phyloP scores from a whole-genome alignment of 805 yeast genomes.

The Nematodospora valgi region DNA sequence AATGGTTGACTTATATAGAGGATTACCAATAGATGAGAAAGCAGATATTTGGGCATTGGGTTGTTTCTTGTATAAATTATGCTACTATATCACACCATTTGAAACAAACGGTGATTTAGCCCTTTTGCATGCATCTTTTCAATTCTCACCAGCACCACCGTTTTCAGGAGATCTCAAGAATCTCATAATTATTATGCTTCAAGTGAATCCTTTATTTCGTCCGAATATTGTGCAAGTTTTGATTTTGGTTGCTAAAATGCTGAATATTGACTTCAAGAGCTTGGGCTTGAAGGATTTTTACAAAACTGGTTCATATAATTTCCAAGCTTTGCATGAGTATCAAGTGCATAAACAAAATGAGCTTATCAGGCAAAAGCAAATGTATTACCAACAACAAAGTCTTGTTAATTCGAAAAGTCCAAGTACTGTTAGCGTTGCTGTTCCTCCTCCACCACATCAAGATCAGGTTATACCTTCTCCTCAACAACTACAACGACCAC shows the following conservation, averaged over 20 bases:
- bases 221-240: constrained; percentile 87
- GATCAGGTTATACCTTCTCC: not conserved
- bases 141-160: constrained; percentile 66
- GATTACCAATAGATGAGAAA: constrained; percentile 84
- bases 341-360: constrained; percentile 39
- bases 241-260: constrained; percentile 55
- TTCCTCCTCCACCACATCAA: not conserved
- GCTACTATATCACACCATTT: constrained; percentile 93
- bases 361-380: constrained; percentile 31
- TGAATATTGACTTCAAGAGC: constrained; percentile 28
- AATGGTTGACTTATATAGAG: constrained; percentile 85
- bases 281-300: constrained; percentile 42
- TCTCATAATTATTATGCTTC: constrained; percentile 73
- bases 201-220: constrained; percentile 75
- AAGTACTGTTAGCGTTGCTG: constrained; percentile 1
- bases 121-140: constrained; percentile 77
- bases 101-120: constrained; percentile 87
- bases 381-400: constrained; percentile 40
- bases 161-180: constrained; percentile 72
- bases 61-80: constrained; percentile 80
- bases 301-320: constrained; percentile 52
- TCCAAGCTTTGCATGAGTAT: constrained; percentile 51
- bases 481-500: not conserved
- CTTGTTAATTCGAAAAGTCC: constrained; percentile 4
- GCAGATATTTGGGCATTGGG: constrained; percentile 98